Conservation (phyloP, 106 monocot genomes). For the Dioscorea alata region DNA sequence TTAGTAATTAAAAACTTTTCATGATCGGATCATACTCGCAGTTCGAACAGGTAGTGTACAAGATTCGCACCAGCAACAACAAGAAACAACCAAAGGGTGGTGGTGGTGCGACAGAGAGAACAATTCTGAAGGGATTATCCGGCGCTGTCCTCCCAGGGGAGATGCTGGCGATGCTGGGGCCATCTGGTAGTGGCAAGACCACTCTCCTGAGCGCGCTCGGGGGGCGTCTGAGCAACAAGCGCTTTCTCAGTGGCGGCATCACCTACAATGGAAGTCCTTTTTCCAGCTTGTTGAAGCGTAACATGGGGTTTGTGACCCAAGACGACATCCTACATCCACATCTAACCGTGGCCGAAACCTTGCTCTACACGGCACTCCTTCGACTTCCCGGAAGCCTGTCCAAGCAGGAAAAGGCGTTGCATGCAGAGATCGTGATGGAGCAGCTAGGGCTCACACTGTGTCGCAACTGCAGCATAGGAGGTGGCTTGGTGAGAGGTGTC, state of each 20-base stretch:
- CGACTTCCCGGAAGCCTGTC: slow-evolving; percentile 36
- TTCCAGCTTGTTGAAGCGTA: slow-evolving; percentile 29
- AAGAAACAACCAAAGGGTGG: background rate
- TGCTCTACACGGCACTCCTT: slow-evolving; percentile 42
- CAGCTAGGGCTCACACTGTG: slow-evolving; percentile 33
- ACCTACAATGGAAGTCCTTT: slow-evolving; percentile 43
- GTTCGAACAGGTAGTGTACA: slow-evolving; percentile 17
- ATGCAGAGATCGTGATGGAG: slow-evolving; percentile 27
- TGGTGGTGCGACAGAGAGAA: slow-evolving; percentile 11
- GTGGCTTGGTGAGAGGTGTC: slow-evolving; percentile 21
- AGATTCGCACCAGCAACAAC: background rate
- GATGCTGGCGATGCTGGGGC: slow-evolving; percentile 54
- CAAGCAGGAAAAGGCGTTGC: slow-evolving; percentile 14
- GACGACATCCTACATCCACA: slow-evolving; percentile 51
- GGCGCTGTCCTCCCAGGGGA: slow-evolving; percentile 42
- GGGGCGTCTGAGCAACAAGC: slow-evolving; percentile 18
- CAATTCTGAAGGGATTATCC: slow-evolving; percentile 30
- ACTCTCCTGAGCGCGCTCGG: slow-evolving; percentile 49
- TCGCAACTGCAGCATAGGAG: slow-evolving; percentile 32
- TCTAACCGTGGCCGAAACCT: slow-evolving; percentile 37
- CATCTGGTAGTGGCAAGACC: slow-evolving; percentile 53
- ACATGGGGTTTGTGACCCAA: slow-evolving; percentile 40
- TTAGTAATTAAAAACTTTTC: background rate
- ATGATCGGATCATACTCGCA: background rate
- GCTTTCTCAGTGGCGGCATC: slow-evolving; percentile 25